A percentile compares a stretch with the other conserved stretches of the same genome.
Conservation (phyloP, 768 basidiomycete genomes). For the Lepiota brunneoincarnata region DNA sequence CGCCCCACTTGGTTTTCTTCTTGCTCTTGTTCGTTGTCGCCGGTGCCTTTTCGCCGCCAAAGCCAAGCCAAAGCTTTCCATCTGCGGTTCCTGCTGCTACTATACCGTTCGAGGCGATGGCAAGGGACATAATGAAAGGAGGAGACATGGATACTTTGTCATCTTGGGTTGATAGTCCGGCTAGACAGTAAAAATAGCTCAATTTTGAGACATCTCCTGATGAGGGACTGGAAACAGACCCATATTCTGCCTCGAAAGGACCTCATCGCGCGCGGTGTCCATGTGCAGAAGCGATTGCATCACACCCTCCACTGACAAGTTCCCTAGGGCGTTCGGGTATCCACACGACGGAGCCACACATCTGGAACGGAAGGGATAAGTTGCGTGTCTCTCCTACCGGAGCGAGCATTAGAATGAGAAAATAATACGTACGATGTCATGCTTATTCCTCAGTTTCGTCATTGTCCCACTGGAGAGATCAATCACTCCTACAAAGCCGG, state of each 20-base stretch:
- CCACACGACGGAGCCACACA: conserved; percentile 69
- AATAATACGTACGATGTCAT: conserved; percentile 53
- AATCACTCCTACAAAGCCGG: conserved; percentile 63
- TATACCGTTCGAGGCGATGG: conserved; percentile 56
- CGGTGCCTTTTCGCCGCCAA: conserved; percentile 61
- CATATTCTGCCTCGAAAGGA: conserved; percentile 59
- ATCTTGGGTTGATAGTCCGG: conserved; percentile 31
- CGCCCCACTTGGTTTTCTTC: conserved; percentile 71
- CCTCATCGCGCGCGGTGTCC: conserved; percentile 53
- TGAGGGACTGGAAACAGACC: conserved; percentile 32
- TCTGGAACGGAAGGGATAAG: conserved; percentile 38
- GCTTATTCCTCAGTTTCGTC: conserved; percentile 57
- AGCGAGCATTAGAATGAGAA: background rate
- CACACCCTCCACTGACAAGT: conserved; percentile 77
- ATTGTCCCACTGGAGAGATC: conserved; percentile 50
- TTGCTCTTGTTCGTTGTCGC: conserved; percentile 33
- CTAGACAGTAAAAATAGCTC: conserved; percentile 19
- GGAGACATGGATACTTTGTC: conserved; percentile 63
- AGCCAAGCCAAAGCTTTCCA: conserved; percentile 68
- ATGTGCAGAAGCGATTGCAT: conserved; percentile 66
- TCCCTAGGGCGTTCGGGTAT: conserved; percentile 71
- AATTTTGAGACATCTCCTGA: background rate
- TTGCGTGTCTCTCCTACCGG: background rate
- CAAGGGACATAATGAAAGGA: conserved; percentile 67
- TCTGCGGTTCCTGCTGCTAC: conserved; percentile 76